Conservation (phyloP, 192 early-diverging fungal genomes). For the Gigaspora rosea region DNA sequence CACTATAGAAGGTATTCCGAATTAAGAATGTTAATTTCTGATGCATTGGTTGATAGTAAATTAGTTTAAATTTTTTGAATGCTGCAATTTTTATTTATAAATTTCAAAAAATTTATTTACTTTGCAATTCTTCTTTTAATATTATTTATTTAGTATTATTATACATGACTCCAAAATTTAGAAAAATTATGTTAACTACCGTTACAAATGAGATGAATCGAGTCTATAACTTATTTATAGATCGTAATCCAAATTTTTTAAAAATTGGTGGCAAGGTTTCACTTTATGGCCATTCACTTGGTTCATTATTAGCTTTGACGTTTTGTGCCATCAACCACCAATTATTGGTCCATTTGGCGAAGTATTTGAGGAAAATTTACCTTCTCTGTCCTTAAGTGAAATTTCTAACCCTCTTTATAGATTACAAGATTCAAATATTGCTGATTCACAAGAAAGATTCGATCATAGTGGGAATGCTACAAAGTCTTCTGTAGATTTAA, state of each 20-base stretch:
- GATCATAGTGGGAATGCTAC: too few species aligned
- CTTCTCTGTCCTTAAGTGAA: too few species aligned
- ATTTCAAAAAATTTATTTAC: background rate
- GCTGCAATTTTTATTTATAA: background rate
- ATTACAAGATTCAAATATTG: too few species aligned
- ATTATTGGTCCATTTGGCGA: conserved; percentile 25
- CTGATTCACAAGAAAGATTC: too few species aligned
- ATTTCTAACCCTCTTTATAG: too few species aligned
- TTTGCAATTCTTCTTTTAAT: too few species aligned
- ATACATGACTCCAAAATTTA: conserved; percentile 84
- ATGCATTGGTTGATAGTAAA: conserved; percentile 83
- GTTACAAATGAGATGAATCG: conserved; percentile 78
- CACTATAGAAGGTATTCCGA: conserved; percentile 76
- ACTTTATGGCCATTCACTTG: conserved; percentile 79
- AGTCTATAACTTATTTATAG: conserved; percentile 69
- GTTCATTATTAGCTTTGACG: conserved; percentile 81
- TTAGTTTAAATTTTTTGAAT: background rate
- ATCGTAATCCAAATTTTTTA: conserved; percentile 75
- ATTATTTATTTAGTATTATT: conserved; percentile 57
- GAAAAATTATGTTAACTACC: conserved; percentile 76
- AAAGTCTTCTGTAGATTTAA: too few species aligned
- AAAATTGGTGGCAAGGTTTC: conserved; percentile 66
- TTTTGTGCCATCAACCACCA: conserved; percentile 68
- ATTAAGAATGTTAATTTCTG: conserved; percentile 77
- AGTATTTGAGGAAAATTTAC: conserved; percentile 36